A percentile compares a stretch with the other conserved stretches of the same genome.
Conservation (phyloP, 495 filamentous ascomycete genomes). For the Penicillium simplicissimum region DNA sequence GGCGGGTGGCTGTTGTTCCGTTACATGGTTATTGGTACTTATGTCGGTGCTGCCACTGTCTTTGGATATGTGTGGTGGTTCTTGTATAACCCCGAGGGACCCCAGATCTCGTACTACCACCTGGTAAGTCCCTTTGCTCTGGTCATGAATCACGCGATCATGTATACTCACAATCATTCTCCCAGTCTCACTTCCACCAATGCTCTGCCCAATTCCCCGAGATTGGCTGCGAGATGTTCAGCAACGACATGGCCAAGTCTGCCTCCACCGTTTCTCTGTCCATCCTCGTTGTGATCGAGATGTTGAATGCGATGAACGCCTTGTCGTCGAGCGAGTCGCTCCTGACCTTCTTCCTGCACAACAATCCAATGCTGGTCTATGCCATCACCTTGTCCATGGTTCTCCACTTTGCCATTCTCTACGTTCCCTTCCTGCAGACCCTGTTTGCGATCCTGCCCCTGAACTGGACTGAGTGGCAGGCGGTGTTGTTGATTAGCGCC, state of each 20-base stretch:
- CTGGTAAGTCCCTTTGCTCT: constrained; percentile 50
- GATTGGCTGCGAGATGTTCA: constrained; percentile 94
- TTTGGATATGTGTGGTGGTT: constrained; percentile 99
- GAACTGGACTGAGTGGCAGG: constrained; percentile 89
- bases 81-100: constrained; percentile 90
- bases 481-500: constrained; percentile 82
- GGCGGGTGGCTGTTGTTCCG: constrained; percentile 96
- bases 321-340: constrained; percentile 94
- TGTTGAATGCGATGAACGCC: constrained; percentile 99
- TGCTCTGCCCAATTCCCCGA: constrained; percentile 85
- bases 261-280: constrained; percentile 94
- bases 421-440: constrained; percentile 83
- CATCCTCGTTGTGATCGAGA: constrained; percentile 95
- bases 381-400: constrained; percentile 94
- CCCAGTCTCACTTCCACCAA: constrained; percentile 83
- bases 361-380: constrained; percentile 96
- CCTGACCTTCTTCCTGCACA: constrained; percentile 88
- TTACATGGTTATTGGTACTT: constrained; percentile 93
- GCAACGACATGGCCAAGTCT: constrained; percentile 82
- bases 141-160: not conserved
- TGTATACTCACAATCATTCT: constrained; percentile 10
- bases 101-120: constrained; percentile 91
- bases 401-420: constrained; percentile 91
- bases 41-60: constrained; percentile 93
- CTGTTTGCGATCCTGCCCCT: constrained; percentile 92